Percentiles rank a stretch among this genome's conserved stretches.
phyloP scores from a whole-genome alignment of 225 moss, liverwort and hornwort species.

The Thuidium tamariscinum region DNA sequence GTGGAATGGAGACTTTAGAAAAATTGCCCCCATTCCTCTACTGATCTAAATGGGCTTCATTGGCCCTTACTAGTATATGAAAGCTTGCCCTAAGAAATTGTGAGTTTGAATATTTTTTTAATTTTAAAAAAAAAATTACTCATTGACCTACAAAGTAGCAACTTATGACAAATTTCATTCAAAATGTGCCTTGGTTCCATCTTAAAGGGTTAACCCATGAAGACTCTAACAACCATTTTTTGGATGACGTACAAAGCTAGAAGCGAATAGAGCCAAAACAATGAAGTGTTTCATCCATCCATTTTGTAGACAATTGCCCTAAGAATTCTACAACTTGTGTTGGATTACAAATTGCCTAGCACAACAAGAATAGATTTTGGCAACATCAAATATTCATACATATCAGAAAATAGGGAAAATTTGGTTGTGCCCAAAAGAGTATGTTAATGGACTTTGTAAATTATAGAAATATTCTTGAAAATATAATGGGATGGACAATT shows the following conservation, averaged over 20 bases:
- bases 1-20: too few relatives aligned
- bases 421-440: not conserved
- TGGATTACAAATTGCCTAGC: not conserved
- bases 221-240: not conserved
- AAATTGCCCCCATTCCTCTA: too few relatives aligned
- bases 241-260: accelerated
- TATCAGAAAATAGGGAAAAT: not conserved
- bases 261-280: accelerated
- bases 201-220: accelerated
- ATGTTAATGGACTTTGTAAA: not conserved
- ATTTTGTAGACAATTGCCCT: not conserved
- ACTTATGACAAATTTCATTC: not conserved
- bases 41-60: too few relatives aligned
- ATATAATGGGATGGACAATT: not conserved
- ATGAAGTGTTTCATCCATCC: not conserved
- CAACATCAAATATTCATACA: not conserved
- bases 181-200: accelerated
- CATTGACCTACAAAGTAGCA: too few relatives aligned
- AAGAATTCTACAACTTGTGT: not conserved
- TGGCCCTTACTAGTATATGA: too few relatives aligned
- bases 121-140: too few relatives aligned
- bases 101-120: too few relatives aligned
- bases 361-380: not conserved
- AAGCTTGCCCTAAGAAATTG: not conserved
- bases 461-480: not conserved